These are phyloP conservation scores for Cladosporium sp. DNA, from an alignment of 2,329 filamentous ascomycete genomes.

Conservation along the genomic window DNA sequence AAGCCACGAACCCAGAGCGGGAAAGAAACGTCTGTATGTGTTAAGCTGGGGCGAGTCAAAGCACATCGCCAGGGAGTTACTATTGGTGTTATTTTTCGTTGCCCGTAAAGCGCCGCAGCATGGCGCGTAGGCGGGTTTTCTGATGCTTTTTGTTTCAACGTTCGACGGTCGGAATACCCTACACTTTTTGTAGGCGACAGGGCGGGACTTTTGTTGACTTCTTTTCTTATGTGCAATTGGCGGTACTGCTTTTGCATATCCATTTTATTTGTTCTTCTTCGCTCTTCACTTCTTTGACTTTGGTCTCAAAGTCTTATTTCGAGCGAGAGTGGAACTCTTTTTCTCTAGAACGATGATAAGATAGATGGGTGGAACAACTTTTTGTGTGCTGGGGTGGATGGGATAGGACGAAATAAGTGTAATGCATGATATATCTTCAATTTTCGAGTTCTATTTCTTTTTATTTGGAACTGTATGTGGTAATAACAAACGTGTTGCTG, in stretches of 20 bases:
- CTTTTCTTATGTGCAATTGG: background rate
- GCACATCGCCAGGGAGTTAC: background rate
- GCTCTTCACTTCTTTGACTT: background rate
- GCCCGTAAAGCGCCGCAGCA: background rate
- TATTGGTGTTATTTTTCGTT: background rate
- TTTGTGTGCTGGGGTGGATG: background rate
- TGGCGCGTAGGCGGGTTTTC: background rate
- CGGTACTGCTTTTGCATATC: background rate
- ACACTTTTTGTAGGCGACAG: background rate
- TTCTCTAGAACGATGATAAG: background rate
- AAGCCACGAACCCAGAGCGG: conserved; percentile 3
- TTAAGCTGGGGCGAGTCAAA: background rate
- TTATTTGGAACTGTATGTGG: background rate
- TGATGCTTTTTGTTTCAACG: background rate
- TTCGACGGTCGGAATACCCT: background rate
- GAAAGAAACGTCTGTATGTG: conserved; percentile 3
- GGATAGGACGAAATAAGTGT: background rate
- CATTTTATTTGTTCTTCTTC: background rate
- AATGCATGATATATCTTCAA: background rate
- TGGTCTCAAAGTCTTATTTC: background rate
- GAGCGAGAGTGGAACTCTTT: background rate
- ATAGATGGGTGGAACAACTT: background rate
- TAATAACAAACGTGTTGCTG: too few species aligned
- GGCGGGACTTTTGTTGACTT: background rate
- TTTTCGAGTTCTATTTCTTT: background rate